Evolutionary conservation across 1,284 basidiomycete genomes (phyloP).

Genomic region (Inonotus hispidus): DNA sequence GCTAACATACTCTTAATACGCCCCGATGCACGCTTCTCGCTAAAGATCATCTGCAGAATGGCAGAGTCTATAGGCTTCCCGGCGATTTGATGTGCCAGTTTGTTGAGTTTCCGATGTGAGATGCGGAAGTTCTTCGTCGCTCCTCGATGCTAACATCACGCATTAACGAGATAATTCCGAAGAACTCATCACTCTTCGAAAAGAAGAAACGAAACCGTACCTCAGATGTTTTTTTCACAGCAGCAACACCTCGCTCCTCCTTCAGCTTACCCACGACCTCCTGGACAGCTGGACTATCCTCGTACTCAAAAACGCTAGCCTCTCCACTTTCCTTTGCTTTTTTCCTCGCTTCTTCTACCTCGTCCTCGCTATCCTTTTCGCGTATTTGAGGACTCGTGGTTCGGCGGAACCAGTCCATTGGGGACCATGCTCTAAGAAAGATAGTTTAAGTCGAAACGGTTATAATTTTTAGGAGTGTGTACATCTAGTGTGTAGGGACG

Average conservation of each 20-base stretch:
- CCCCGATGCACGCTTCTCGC: constrained; percentile 82
- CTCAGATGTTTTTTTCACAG: constrained; percentile 16
- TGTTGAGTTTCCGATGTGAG: constrained; percentile 88
- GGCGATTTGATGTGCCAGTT: constrained; percentile 82
- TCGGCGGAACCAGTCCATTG: constrained; percentile 60
- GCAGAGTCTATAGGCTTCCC: constrained; percentile 90
- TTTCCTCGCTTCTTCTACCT: constrained; percentile 48
- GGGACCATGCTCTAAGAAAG: constrained; percentile 39
- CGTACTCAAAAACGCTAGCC: constrained; percentile 49
- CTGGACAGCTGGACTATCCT: background rate
- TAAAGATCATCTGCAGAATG: constrained; percentile 95
- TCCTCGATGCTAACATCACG: constrained; percentile 70
- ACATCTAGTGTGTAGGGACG: too few relatives aligned
- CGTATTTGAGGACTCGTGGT: constrained; percentile 46
- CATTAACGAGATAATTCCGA: background rate
- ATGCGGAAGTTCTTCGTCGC: constrained; percentile 91
- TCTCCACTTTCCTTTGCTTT: constrained; percentile 48
- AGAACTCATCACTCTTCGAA: background rate
- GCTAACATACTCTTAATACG: constrained; percentile 87
- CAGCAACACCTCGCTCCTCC: constrained; percentile 18
- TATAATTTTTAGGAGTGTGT: too few relatives aligned
- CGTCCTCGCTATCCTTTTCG: constrained; percentile 40
- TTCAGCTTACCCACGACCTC: constrained; percentile 24
- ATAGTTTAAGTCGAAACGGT: too few relatives aligned
- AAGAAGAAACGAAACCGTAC: constrained; percentile 10